Conservation (phyloP, 495 filamentous ascomycete genomes). For the Aspergillus hancockii region DNA sequence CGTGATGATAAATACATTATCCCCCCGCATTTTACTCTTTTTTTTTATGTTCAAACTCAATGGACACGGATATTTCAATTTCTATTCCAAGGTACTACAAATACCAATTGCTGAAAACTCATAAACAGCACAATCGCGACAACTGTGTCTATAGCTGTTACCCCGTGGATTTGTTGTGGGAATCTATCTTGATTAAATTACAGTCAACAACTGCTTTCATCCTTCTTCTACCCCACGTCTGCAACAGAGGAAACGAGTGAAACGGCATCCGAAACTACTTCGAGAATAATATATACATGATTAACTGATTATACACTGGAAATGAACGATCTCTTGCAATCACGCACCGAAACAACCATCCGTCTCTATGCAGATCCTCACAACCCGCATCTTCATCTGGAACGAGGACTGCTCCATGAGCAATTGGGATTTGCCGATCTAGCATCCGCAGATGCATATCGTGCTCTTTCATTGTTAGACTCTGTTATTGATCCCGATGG, state of each 20-base stretch:
- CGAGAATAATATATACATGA: not conserved
- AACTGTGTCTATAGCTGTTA: not conserved
- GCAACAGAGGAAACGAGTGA: not conserved
- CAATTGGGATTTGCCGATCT: conserved; percentile 85
- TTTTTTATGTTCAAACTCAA: not conserved
- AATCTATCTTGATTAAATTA: not conserved
- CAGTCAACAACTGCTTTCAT: not conserved
- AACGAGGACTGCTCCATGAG: conserved; percentile 69
- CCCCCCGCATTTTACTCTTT: not conserved
- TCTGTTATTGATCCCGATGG: conserved; percentile 65
- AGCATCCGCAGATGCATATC: conserved; percentile 86
- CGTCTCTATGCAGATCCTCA: conserved; percentile 61
- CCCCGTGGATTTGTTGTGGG: not conserved
- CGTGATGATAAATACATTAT: not conserved
- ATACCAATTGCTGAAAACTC: no score
- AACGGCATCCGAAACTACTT: not conserved
- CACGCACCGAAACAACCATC: conserved; percentile 27
- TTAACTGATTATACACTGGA: not conserved
- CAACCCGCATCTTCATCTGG: conserved; percentile 73
- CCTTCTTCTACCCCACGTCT: not conserved
- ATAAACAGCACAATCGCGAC: not conserved
- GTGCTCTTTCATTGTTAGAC: conserved; percentile 80
- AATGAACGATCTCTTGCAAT: conserved; percentile 20
- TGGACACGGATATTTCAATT: not conserved
- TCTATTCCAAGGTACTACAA: not conserved